Percentiles rank a stretch among this genome's conserved stretches.
These are phyloP conservation scores for Boletus reticuloceps DNA, from an alignment of 768 basidiomycete genomes.

Conservation along the genomic window DNA sequence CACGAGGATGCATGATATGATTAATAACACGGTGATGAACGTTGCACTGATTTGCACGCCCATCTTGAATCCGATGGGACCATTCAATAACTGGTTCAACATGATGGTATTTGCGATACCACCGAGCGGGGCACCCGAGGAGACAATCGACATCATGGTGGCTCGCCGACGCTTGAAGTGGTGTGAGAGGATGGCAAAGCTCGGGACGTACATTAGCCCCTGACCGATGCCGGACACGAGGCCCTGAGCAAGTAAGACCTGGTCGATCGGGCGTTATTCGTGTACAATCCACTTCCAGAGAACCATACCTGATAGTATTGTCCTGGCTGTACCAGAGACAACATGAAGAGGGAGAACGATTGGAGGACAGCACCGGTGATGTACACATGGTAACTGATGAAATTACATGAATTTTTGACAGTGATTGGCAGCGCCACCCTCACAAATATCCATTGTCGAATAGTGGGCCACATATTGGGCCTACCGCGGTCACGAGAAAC, in stretches of 20 bases:
- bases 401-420: not conserved
- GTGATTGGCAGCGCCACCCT: not conserved
- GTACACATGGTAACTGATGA: slow-evolving; percentile 13
- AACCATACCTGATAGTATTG: slow-evolving; percentile 34
- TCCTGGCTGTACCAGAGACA: slow-evolving; percentile 35
- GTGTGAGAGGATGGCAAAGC: slow-evolving; percentile 41
- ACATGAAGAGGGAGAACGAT: slow-evolving; percentile 35
- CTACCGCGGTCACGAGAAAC: slow-evolving; percentile 18
- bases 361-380: slow-evolving; percentile 27
- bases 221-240: slow-evolving; percentile 40
- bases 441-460: slow-evolving; percentile 30
- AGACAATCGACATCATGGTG: slow-evolving; percentile 43
- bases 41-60: slow-evolving; percentile 40
- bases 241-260: slow-evolving; percentile 47
- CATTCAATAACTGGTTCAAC: slow-evolving; percentile 47
- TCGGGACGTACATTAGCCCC: slow-evolving; percentile 46
- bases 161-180: slow-evolving; percentile 42
- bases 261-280: not conserved
- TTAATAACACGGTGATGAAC: slow-evolving; percentile 36
- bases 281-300: not conserved
- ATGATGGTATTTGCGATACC: slow-evolving; percentile 58
- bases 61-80: slow-evolving; percentile 42
- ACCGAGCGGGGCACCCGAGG: slow-evolving; percentile 51
- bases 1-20: slow-evolving; percentile 38
- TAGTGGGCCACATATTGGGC: slow-evolving; percentile 23